phyloP scores from a whole-genome alignment of 2,329 filamentous ascomycete species.

The Calonectria ilicicola region DNA sequence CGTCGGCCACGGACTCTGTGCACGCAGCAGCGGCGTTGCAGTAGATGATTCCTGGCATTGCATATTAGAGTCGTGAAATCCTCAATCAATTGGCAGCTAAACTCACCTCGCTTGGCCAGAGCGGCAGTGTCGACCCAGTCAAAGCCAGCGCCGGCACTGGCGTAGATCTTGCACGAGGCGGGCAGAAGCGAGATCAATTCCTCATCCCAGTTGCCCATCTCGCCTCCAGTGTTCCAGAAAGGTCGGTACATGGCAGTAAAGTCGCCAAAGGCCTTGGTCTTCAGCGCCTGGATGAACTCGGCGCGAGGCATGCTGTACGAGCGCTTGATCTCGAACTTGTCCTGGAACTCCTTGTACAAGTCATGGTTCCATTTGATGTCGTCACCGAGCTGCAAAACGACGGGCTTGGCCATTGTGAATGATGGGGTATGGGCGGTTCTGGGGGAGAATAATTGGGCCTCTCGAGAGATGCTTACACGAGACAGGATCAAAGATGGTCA shows the following conservation, averaged over 20 bases:
- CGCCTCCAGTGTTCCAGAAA: slow-evolving; percentile 43
- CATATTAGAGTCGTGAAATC: background rate
- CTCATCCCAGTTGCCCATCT: slow-evolving; percentile 45
- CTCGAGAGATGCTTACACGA: background rate
- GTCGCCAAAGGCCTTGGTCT: slow-evolving; percentile 37
- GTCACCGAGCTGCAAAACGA: slow-evolving; percentile 44
- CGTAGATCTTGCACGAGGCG: slow-evolving; percentile 39
- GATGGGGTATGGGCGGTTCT: background rate
- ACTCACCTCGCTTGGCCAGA: slow-evolving; percentile 37
- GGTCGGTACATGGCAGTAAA: slow-evolving; percentile 42
- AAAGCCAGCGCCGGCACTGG: slow-evolving; percentile 42
- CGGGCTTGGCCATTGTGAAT: slow-evolving; percentile 38
- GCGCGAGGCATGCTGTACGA: slow-evolving; percentile 42
- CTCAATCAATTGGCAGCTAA: background rate
- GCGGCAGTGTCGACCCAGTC: slow-evolving; percentile 42
- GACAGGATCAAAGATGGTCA: background rate
- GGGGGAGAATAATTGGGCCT: background rate
- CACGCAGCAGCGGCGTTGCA: slow-evolving; percentile 43
- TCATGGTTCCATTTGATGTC: slow-evolving; percentile 44
- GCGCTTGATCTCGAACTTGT: slow-evolving; percentile 40
- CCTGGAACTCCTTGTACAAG: slow-evolving; percentile 37
- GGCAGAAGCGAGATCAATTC: slow-evolving; percentile 39
- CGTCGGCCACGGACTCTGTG: slow-evolving; percentile 43
- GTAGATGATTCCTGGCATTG: slow-evolving; percentile 34
- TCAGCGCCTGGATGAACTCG: slow-evolving; percentile 41